Evolutionary conservation across 345 rosid species (phyloP).

Genomic region (Pugionium cornutum): DNA sequence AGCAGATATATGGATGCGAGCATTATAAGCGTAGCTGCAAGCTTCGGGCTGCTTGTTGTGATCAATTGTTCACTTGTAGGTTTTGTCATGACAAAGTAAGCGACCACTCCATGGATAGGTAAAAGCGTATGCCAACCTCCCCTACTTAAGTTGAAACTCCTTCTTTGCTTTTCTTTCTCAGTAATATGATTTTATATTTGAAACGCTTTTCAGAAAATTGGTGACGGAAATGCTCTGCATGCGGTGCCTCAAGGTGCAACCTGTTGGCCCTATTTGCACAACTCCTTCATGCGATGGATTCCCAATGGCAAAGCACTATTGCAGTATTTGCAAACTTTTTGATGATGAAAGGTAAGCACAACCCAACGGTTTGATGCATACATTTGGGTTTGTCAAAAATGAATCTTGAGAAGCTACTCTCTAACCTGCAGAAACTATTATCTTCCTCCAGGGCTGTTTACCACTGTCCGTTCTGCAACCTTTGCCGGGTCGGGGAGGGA

Average conservation of each 20-base stretch:
- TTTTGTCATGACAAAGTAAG: slow-evolving; percentile 92
- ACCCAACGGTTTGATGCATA: slow-evolving; percentile 12
- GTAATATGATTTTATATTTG: slow-evolving; percentile 13
- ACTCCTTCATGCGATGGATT: slow-evolving; percentile 68
- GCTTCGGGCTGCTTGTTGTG: slow-evolving; percentile 79
- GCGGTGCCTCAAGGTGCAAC: slow-evolving; percentile 77
- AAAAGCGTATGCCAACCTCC: slow-evolving; percentile 20
- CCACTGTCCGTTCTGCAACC: slow-evolving; percentile 92
- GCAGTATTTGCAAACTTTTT: slow-evolving; percentile 88
- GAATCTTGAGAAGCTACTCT: slow-evolving; percentile 16
- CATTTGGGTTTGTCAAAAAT: not conserved
- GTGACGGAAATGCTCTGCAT: slow-evolving; percentile 91
- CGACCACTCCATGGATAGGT: slow-evolving; percentile 92
- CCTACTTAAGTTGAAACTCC: slow-evolving; percentile 5
- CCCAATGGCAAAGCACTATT: slow-evolving; percentile 80
- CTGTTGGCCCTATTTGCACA: slow-evolving; percentile 67
- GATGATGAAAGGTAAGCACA: slow-evolving; percentile 79
- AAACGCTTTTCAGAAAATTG: slow-evolving; percentile 54
- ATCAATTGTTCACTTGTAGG: slow-evolving; percentile 70
- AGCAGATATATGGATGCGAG: slow-evolving; percentile 76
- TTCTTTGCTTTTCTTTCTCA: not conserved
- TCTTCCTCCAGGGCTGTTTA: slow-evolving; percentile 61
- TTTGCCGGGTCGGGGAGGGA: slow-evolving; percentile 89
- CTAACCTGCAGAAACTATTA: slow-evolving; percentile 19
- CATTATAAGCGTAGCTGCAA: slow-evolving; percentile 89